These are phyloP conservation scores for Madurella fahalii DNA, from an alignment of 2,329 filamentous ascomycete species.

Conservation along the genomic window DNA sequence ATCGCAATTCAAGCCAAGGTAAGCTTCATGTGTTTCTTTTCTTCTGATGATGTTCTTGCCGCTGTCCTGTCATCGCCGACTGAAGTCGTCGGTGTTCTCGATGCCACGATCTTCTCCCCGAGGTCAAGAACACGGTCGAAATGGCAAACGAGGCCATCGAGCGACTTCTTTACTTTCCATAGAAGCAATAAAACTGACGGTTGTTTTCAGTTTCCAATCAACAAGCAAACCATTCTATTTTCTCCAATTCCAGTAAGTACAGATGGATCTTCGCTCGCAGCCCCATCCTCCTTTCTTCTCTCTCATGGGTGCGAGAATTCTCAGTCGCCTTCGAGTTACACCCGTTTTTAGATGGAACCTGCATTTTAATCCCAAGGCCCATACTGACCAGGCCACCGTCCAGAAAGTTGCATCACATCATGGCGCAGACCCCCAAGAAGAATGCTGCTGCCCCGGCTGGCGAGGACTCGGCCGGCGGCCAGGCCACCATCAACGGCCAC, in stretches of 20 bases:
- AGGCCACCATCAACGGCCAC: slow-evolving; percentile 5
- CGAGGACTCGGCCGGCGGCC: background rate
- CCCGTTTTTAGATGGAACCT: background rate
- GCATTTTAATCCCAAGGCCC: background rate
- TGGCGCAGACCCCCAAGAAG: slow-evolving; percentile 4
- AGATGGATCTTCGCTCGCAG: background rate
- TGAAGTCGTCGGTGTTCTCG: background rate
- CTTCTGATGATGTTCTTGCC: no score
- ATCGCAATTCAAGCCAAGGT: background rate
- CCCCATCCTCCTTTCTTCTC: background rate
- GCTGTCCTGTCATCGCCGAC: no score
- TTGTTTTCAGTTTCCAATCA: background rate
- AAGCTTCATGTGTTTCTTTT: background rate
- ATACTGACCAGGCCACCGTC: background rate
- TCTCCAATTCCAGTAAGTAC: background rate
- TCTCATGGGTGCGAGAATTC: background rate
- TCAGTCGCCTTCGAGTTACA: background rate
- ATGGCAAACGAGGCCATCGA: background rate
- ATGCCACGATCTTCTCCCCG: background rate
- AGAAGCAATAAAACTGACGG: background rate
- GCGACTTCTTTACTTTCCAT: background rate
- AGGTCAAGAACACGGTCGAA: no score
- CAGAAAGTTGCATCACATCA: background rate
- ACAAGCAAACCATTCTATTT: background rate
- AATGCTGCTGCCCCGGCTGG: background rate